A percentile compares a stretch with the other conserved stretches of the same genome.
Conservation (phyloP, 768 basidiomycete genomes). For the Russula virescens region DNA sequence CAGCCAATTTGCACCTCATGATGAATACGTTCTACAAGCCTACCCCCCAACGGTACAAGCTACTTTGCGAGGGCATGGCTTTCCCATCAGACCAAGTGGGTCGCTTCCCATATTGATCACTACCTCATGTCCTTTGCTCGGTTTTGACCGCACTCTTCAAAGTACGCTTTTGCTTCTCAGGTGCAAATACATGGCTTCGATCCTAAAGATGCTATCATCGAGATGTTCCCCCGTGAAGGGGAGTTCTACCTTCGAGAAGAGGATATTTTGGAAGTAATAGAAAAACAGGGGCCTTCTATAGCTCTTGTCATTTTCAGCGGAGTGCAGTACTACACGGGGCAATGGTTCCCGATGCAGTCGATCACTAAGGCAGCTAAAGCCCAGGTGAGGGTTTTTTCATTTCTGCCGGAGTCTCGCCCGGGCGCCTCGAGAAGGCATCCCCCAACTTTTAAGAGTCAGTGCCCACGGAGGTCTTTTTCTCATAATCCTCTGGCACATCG, state of each 20-base stretch:
- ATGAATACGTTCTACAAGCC: conserved; percentile 94
- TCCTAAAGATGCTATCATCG: conserved; percentile 67
- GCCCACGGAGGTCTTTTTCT: conserved; percentile 6
- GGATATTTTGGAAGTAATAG: conserved; percentile 77
- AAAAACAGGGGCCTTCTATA: conserved; percentile 66
- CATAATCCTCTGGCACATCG: conserved; percentile 19
- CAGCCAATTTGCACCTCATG: conserved; percentile 92
- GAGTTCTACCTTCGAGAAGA: conserved; percentile 83
- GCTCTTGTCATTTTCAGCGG: conserved; percentile 91
- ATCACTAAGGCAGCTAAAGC: conserved; percentile 83
- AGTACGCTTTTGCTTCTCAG: conserved; percentile 99
- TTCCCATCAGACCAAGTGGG: conserved; percentile 95
- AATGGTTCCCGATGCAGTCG: conserved; percentile 81
- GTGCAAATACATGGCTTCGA: conserved; percentile 71
- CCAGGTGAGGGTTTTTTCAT: conserved; percentile 45
- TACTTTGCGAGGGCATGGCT: conserved; percentile 88
- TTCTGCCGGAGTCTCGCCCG: not conserved
- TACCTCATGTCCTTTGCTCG: not conserved
- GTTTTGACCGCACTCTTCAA: conserved; percentile 5
- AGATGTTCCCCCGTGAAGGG: conserved; percentile 71
- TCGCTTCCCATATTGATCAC: conserved; percentile 12
- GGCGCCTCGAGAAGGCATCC: not conserved
- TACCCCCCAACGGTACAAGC: conserved; percentile 78
- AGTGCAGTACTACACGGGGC: conserved; percentile 96
- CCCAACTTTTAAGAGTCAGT: conserved; percentile 3